Evolutionary conservation across 495 filamentous ascomycete genomes (phyloP).

Genomic region (Aspergillus conjunctus): DNA sequence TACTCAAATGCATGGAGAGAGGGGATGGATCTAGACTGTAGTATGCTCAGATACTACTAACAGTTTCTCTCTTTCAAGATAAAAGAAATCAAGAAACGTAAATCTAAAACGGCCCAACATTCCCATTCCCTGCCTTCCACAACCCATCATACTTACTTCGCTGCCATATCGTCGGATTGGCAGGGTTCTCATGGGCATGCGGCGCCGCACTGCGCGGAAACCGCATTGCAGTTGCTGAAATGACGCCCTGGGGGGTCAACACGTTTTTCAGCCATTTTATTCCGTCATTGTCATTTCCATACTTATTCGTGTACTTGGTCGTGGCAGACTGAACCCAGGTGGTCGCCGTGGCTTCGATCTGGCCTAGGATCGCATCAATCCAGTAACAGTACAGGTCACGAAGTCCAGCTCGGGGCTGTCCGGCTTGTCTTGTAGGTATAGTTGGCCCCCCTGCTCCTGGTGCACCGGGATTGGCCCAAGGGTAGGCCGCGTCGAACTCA

Average conservation of each 20-base stretch:
- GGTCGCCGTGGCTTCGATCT: neutral
- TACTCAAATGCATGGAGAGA: no score
- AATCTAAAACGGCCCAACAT: neutral
- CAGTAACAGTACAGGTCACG: constrained; percentile 7
- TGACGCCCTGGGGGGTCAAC: neutral
- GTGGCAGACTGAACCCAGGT: neutral
- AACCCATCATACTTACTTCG: constrained; percentile 1
- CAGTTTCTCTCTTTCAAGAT: neutral
- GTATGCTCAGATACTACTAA: neutral
- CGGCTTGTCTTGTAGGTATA: neutral
- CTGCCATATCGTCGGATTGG: neutral
- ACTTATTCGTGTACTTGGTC: neutral
- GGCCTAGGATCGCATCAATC: neutral
- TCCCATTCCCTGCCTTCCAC: neutral
- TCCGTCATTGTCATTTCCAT: neutral
- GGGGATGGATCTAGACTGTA: no score
- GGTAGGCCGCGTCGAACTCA: neutral
- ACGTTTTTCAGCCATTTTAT: neutral
- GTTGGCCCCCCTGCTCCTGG: neutral
- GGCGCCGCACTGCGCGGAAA: neutral
- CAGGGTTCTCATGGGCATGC: neutral
- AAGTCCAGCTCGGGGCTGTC: neutral
- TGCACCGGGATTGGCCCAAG: neutral
- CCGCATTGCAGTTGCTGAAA: neutral
- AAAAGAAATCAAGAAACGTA: neutral